A percentile compares a stretch with the other conserved stretches of the same genome.
Conservation (phyloP, 192 early-diverging fungal species). For the Coemansia sp. region DNA sequence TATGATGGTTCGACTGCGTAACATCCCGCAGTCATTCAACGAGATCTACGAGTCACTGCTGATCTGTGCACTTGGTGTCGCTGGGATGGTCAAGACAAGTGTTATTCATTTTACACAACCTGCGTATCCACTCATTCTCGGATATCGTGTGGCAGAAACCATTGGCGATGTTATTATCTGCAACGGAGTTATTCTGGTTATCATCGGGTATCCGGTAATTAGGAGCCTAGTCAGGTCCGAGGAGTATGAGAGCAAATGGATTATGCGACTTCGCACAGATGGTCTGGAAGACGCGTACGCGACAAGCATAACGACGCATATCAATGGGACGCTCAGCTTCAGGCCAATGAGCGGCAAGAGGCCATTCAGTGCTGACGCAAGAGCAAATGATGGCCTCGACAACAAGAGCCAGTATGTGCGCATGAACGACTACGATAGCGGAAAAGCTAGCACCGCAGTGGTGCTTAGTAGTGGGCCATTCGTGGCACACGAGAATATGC, state of each 20-base stretch:
- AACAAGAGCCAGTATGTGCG: neutral
- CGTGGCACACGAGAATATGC: neutral
- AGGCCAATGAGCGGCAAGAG: constrained; percentile 3
- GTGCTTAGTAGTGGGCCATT: neutral
- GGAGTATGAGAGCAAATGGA: constrained; percentile 26
- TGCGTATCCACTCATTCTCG: constrained; percentile 6
- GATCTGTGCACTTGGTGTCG: constrained; percentile 14
- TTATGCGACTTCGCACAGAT: constrained; percentile 10
- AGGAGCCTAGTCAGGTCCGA: constrained; percentile 8
- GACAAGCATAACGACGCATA: constrained; percentile 10
- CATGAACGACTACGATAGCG: neutral
- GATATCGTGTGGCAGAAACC: constrained; percentile 14
- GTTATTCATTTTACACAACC: constrained; percentile 12
- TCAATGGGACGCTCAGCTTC: constrained; percentile 2
- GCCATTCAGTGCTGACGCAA: neutral
- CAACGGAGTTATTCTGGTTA: constrained; percentile 16
- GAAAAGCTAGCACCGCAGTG: neutral
- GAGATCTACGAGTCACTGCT: constrained; percentile 19
- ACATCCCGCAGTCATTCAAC: constrained; percentile 23
- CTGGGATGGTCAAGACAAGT: constrained; percentile 21
- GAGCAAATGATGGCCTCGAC: neutral
- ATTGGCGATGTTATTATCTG: constrained; percentile 12
- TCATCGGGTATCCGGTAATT: constrained; percentile 19
- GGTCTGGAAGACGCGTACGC: constrained; percentile 13
- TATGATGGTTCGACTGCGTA: constrained; percentile 17